Conservation (phyloP, 345 rosid genomes). For the Populus pruinosa region DNA sequence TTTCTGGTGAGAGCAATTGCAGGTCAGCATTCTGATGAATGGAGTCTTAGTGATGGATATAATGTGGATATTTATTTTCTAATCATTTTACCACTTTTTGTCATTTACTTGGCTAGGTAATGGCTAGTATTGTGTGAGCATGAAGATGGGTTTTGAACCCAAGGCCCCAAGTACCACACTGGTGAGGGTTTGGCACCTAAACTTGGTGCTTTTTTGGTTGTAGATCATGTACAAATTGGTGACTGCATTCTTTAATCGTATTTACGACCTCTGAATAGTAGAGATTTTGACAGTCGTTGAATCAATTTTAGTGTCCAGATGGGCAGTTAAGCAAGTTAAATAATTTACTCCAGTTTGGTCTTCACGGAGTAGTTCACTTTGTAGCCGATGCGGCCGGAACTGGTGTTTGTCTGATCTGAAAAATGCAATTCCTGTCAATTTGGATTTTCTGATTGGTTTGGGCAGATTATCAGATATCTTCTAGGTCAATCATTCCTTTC, state of each 20-base stretch:
- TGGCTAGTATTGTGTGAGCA: slow-evolving; percentile 8
- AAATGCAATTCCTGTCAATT: too few species aligned
- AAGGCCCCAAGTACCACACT: neutral
- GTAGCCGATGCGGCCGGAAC: neutral
- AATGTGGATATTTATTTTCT: neutral
- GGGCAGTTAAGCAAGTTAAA: neutral
- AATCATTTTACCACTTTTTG: slow-evolving; percentile 1
- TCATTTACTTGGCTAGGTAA: slow-evolving; percentile 11
- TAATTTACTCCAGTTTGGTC: neutral
- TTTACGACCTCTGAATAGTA: neutral
- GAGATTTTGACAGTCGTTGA: neutral
- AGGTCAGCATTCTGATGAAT: slow-evolving; percentile 13
- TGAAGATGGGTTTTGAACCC: slow-evolving; percentile 6
- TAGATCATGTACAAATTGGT: neutral
- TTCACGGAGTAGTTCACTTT: too few species aligned
- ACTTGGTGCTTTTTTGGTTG: neutral
- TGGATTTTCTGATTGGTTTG: neutral
- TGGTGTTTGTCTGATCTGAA: neutral
- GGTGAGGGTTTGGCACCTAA: slow-evolving; percentile 5
- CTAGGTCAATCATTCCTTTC: neutral
- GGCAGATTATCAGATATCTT: neutral
- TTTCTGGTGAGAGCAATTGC: neutral
- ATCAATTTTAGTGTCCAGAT: neutral
- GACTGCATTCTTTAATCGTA: neutral
- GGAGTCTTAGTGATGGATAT: neutral